phyloP scores from a whole-genome alignment of 306 rosid species.

The Pueraria montana region DNA sequence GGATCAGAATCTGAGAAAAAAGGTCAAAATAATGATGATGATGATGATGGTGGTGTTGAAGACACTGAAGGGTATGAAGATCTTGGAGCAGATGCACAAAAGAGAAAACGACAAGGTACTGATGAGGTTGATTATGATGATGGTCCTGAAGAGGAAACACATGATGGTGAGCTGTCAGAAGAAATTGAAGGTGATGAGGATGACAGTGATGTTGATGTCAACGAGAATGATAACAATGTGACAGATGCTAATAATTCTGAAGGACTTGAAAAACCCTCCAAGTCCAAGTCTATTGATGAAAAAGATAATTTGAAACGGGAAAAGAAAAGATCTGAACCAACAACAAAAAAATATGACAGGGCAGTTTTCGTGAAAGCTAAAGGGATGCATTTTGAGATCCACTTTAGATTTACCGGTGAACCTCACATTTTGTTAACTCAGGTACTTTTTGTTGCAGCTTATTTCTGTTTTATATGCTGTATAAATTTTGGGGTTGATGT shows the following conservation, averaged over 20 bases:
- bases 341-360: slow-evolving; percentile 58
- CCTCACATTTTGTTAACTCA: slow-evolving; percentile 84
- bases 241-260: slow-evolving; percentile 47
- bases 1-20: slow-evolving; percentile 53
- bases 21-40: slow-evolving; percentile 31
- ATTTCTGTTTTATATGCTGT: slow-evolving; percentile 4
- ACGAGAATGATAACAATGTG: slow-evolving; percentile 49
- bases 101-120: slow-evolving; percentile 69
- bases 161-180: slow-evolving; percentile 58
- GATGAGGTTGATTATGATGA: slow-evolving; percentile 97
- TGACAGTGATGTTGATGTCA: slow-evolving; percentile 57
- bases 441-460: slow-evolving; percentile 57
- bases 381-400: slow-evolving; percentile 76
- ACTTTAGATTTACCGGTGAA: slow-evolving; percentile 68
- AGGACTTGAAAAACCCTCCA: slow-evolving; percentile 34
- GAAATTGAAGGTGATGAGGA: slow-evolving; percentile 55
- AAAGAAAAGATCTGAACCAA: slow-evolving; percentile 30
- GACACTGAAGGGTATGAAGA: slow-evolving; percentile 75
- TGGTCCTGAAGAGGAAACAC: slow-evolving; percentile 65
- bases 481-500: neutral
- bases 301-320: slow-evolving; percentile 33
- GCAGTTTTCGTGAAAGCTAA: slow-evolving; percentile 63
- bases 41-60: slow-evolving; percentile 50
- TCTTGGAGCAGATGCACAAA: slow-evolving; percentile 79
- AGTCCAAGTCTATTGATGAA: slow-evolving; percentile 44